Percentiles rank a stretch among this genome's conserved stretches.
These are phyloP conservation scores for Starmerella asiatica DNA, from an alignment of 805 yeast species.

Conservation along the genomic window DNA sequence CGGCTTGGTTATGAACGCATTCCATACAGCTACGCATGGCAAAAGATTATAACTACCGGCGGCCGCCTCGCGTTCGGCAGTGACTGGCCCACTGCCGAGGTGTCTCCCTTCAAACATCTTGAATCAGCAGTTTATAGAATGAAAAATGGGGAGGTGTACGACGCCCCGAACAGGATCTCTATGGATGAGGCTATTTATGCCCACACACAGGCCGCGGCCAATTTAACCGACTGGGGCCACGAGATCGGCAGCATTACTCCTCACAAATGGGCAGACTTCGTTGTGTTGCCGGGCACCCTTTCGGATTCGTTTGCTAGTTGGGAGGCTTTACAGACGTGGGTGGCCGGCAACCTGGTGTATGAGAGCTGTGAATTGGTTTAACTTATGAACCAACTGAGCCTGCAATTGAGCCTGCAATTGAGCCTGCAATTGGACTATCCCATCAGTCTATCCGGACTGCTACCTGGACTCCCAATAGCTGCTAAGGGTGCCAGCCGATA, in stretches of 20 bases:
- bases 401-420: too few species aligned
- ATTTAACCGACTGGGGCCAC: background rate
- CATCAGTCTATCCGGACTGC: too few species aligned
- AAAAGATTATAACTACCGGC: background rate
- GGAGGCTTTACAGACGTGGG: background rate
- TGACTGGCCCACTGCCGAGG: background rate
- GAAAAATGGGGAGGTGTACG: background rate
- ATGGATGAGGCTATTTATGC: conserved; percentile 2
- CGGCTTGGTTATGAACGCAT: background rate
- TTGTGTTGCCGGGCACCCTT: background rate
- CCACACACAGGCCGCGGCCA: conserved; percentile 1
- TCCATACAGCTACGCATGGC: conserved; percentile 1
- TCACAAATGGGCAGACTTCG: conserved; percentile 2
- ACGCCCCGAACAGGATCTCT: background rate
- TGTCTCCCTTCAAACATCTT: background rate
- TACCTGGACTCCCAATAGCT: too few species aligned
- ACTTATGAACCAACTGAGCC: too few species aligned
- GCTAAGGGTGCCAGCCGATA: too few species aligned
- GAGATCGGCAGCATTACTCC: conserved; percentile 1
- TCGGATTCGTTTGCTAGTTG: background rate
- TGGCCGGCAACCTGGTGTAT: background rate
- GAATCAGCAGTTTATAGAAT: background rate
- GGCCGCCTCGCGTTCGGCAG: background rate
- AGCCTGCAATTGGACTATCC: too few species aligned
- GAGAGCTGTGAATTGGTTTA: background rate